phyloP scores from a whole-genome alignment of 768 basidiomycete species.

The Tricholomella constricta region DNA sequence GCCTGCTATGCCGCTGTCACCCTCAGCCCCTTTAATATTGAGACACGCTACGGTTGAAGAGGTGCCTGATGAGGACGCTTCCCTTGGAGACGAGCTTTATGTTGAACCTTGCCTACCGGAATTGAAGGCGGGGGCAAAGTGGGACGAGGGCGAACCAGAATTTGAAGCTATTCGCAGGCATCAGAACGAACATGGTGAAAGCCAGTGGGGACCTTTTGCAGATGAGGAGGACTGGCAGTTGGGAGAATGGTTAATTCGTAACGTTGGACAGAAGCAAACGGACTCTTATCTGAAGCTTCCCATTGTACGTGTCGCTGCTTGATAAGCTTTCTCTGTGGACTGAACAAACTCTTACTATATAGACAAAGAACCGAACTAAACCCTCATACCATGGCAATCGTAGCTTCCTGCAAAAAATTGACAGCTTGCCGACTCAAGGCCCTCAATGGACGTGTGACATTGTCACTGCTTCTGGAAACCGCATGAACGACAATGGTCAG shows the following conservation, averaged over 20 bases:
- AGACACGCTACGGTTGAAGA: neutral
- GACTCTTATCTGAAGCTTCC: slow-evolving; percentile 31
- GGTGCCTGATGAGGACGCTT: neutral
- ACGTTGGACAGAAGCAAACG: slow-evolving; percentile 27
- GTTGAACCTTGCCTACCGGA: neutral
- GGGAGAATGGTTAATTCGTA: slow-evolving; percentile 32
- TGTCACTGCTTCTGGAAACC: slow-evolving; percentile 11
- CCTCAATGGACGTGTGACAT: slow-evolving; percentile 15
- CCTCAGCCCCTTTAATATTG: no score
- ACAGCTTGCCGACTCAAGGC: slow-evolving; percentile 11
- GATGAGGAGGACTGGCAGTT: slow-evolving; percentile 17
- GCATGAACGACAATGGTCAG: slow-evolving; percentile 3
- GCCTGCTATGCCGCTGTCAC: neutral
- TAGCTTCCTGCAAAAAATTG: slow-evolving; percentile 16
- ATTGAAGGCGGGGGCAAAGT: neutral
- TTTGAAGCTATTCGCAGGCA: neutral
- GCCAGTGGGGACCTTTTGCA: neutral
- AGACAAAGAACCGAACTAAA: slow-evolving; percentile 3
- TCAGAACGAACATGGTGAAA: neutral
- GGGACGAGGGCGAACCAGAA: neutral
- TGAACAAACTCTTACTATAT: neutral
- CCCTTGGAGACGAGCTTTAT: neutral
- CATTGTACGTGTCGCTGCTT: slow-evolving; percentile 18
- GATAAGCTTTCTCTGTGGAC: neutral
- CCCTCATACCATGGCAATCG: slow-evolving; percentile 10